A percentile compares a stretch with the other conserved stretches of the same genome.
phyloP scores from a whole-genome alignment of 2,329 filamentous ascomycete genomes.

The Plenodomus biglobosus region DNA sequence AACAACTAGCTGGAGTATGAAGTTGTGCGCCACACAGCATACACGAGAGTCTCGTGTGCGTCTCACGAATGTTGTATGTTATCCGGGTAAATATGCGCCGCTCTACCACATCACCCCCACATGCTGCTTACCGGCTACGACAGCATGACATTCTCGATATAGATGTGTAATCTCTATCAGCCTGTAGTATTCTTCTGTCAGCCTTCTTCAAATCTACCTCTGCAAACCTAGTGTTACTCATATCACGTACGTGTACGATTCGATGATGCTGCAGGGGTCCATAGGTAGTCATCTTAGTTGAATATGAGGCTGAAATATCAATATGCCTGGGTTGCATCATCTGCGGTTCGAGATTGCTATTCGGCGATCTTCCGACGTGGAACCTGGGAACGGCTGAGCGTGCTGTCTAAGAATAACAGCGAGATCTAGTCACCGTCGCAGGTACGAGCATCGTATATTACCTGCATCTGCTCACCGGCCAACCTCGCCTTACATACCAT shows the following conservation, averaged over 20 bases:
- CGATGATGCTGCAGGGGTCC: neutral
- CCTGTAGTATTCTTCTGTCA: neutral
- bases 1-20: too few species aligned
- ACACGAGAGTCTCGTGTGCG: too few species aligned
- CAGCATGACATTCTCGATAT: neutral
- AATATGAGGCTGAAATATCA: slow-evolving; percentile 26
- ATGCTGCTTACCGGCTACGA: slow-evolving; percentile 16
- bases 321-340: slow-evolving; percentile 16
- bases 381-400: slow-evolving; percentile 9
- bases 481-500: too few species aligned
- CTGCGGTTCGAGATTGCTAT: slow-evolving; percentile 24
- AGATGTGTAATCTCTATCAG: neutral
- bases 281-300: neutral
- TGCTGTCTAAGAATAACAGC: slow-evolving; percentile 12
- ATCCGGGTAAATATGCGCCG: slow-evolving; percentile 33
- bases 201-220: neutral
- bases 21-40: neutral
- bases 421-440: neutral
- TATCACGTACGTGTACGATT: neutral
- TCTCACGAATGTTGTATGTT: slow-evolving; percentile 5
- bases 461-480: slow-evolving; percentile 5
- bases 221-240: neutral
- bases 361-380: slow-evolving; percentile 5
- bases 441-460: slow-evolving; percentile 10
- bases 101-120: slow-evolving; percentile 1